Conservation (phyloP, 2,329 filamentous ascomycete species). For the Xylariaceae sp. region DNA sequence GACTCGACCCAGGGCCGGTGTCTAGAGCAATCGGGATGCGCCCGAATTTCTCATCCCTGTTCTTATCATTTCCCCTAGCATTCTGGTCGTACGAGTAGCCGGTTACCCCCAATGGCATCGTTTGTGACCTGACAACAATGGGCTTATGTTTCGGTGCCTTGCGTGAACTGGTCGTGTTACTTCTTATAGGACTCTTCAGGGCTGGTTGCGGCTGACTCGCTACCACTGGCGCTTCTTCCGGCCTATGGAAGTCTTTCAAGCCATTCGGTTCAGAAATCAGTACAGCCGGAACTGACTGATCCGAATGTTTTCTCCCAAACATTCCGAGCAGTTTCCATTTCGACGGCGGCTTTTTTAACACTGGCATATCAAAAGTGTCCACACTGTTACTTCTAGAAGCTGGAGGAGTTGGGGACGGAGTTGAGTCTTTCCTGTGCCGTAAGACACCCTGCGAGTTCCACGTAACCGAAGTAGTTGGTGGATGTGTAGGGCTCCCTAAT, state of each 20-base stretch:
- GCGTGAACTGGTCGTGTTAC: slow-evolving; percentile 43
- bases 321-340: slow-evolving; percentile 66
- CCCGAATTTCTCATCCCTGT: slow-evolving; percentile 35
- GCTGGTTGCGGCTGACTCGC: slow-evolving; percentile 24
- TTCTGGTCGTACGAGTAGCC: slow-evolving; percentile 20
- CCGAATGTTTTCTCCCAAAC: slow-evolving; percentile 53
- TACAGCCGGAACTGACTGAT: slow-evolving; percentile 26
- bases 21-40: slow-evolving; percentile 36
- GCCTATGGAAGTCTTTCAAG: slow-evolving; percentile 25
- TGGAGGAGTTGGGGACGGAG: slow-evolving; percentile 28
- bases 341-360: slow-evolving; percentile 55
- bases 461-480: slow-evolving; percentile 39
- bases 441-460: slow-evolving; percentile 28
- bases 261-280: slow-evolving; percentile 31
- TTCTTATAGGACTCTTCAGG: slow-evolving; percentile 41
- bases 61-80: slow-evolving; percentile 18
- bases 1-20: slow-evolving; percentile 13
- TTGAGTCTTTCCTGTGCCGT: slow-evolving; percentile 23
- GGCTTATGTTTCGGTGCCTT: slow-evolving; percentile 50
- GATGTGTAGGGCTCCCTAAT: slow-evolving; percentile 69
- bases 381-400: slow-evolving; percentile 30
- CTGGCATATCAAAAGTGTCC: slow-evolving; percentile 32
- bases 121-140: slow-evolving; percentile 50
- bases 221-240: slow-evolving; percentile 12
- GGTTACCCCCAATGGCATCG: slow-evolving; percentile 42